Percentiles rank a stretch among this genome's conserved stretches.
Evolutionary conservation across 1,284 basidiomycete genomes (phyloP).

Genomic region (Phylloboletellus chloephorus): DNA sequence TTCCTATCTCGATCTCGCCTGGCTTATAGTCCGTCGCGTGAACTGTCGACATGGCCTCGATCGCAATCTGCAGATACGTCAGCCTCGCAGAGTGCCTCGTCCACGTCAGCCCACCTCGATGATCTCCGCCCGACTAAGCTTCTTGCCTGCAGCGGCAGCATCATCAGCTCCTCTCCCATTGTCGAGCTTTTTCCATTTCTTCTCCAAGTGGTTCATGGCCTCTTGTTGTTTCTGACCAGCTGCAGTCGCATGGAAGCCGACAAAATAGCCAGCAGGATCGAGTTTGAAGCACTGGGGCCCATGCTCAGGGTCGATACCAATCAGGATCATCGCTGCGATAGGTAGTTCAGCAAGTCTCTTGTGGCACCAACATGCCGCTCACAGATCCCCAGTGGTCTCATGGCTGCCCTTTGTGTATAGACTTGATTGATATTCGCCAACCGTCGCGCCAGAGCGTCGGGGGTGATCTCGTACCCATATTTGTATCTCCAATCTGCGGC

Average conservation of each 20-base stretch:
- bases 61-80: slow-evolving; percentile 66
- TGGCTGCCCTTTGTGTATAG: slow-evolving; percentile 95
- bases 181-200: slow-evolving; percentile 96
- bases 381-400: slow-evolving; percentile 97
- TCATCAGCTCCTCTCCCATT: slow-evolving; percentile 71
- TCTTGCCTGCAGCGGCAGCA: slow-evolving; percentile 62
- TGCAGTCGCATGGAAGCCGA: slow-evolving; percentile 95
- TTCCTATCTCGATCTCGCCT: slow-evolving; percentile 83
- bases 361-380: slow-evolving; percentile 27
- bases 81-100: slow-evolving; percentile 3
- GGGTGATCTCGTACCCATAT: slow-evolving; percentile 96
- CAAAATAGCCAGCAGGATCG: slow-evolving; percentile 97
- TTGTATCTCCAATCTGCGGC: slow-evolving; percentile 96
- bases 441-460: slow-evolving; percentile 88
- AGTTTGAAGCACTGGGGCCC: slow-evolving; percentile 97
- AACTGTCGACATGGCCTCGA: slow-evolving; percentile 90
- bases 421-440: slow-evolving; percentile 99
- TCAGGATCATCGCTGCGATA: slow-evolving; percentile 85
- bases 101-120: slow-evolving; percentile 66
- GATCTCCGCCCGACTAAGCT: slow-evolving; percentile 60
- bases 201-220: slow-evolving; percentile 97
- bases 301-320: slow-evolving; percentile 86
- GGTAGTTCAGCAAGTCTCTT: slow-evolving; percentile 5
- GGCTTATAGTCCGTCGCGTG: slow-evolving; percentile 95
- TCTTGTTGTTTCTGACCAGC: slow-evolving; percentile 98